Evolutionary conservation across 169 alveolate genomes (phyloP), one percentile per base, ranked within the genome.

Genomic region (Eimeria praecox): DNA sequence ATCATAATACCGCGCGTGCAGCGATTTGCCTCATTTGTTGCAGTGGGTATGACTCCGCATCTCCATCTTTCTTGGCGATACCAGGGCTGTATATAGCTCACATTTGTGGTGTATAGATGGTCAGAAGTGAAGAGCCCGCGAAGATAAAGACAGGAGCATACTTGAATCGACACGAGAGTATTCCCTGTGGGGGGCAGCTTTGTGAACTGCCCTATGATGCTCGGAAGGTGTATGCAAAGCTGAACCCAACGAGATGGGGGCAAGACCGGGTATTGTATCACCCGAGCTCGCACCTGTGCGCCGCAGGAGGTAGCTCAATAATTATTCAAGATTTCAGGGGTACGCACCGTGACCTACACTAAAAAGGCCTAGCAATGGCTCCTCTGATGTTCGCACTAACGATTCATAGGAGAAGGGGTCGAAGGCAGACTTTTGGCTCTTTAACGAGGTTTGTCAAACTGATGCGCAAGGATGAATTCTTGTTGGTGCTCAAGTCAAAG

Each of bases 101-200:
- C 96, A 62, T 69, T 44, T 66, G 75, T 82, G 64, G 90, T 54
- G 95, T 97, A 98, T 33, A 96, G 88, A 54, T 87, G 97, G 90
- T 98, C 98, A 8, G 98, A 95, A 20, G 98, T 97, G 94, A 90
- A 98, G 14, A 98, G 86, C 20, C 98, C 98, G 86, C 98, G 96
- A 24, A 98, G 93, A 49, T 92, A 78, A 77, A 97, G 73, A 44
- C 90, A 95, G 71, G 98, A 93, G 95, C 98, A 97, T 42, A 98
- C 42, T 38, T 96, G 96, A 44, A 97, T 54, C 24, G 97, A 92
- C 71, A 95, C 97, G 56, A 98, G 88, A 24, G 91, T 91, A 80
- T 97, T 97, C 35, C 96, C 82, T 22, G 94, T 96, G 27, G 96
- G 95, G 44, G 89, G 46, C 10, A 69, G 89, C 52, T 96, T 88